Evolutionary conservation across 164 flowering plant genomes (phyloP).

Genomic region (Taxillus chinensis): DNA sequence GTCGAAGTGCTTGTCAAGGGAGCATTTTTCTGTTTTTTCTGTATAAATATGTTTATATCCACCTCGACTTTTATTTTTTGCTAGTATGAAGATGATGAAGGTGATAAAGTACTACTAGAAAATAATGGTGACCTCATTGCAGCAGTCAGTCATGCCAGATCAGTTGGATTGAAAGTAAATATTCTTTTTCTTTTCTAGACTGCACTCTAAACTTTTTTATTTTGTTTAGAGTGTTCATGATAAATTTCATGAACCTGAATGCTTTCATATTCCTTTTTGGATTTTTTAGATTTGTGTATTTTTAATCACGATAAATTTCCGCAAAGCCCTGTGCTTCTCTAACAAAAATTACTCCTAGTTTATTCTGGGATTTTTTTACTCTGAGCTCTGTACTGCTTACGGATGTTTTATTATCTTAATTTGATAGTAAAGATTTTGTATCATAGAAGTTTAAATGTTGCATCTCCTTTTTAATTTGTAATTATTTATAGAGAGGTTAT

Average conservation of each 20-base stretch:
- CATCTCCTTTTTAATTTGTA: no score
- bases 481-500: no score
- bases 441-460: no score
- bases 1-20: conserved; percentile 2
- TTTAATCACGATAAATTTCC: background rate
- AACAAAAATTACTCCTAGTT: no score
- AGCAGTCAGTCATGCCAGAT: conserved; percentile 76
- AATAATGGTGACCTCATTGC: conserved; percentile 68
- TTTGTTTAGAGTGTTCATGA: background rate
- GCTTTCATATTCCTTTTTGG: no score
- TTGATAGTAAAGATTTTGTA: no score
- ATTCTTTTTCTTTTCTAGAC: background rate
- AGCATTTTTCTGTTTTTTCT: background rate
- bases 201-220: background rate
- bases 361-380: no score
- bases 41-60: background rate
- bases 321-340: no score
- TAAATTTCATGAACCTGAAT: background rate
- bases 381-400: no score
- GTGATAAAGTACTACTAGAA: conserved; percentile 74
- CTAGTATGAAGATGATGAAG: conserved; percentile 97
- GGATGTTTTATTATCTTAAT: no score
- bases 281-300: no score
- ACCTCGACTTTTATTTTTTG: background rate
- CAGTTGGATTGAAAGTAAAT: conserved; percentile 61